These are phyloP conservation scores for Dothidotthia symphoricarpi DNA, from an alignment of 2,329 filamentous ascomycete species.

Conservation along the genomic window DNA sequence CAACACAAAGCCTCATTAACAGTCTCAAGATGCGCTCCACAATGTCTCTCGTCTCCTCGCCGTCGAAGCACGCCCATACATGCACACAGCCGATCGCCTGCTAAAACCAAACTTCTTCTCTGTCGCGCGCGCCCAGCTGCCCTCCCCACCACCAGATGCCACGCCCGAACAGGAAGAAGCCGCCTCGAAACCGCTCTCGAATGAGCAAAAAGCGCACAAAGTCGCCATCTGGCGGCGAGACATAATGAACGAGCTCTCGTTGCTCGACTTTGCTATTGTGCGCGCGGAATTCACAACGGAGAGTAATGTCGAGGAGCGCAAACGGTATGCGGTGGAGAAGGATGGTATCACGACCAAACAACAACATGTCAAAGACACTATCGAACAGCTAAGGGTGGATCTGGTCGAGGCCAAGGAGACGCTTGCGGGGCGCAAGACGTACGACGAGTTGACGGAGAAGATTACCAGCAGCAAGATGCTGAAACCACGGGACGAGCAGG, in stretches of 20 bases:
- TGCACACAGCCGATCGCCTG: conserved; percentile 80
- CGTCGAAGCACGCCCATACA: conserved; percentile 90
- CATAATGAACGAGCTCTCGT: conserved; percentile 80
- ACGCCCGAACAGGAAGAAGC: conserved; percentile 48
- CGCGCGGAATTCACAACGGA: conserved; percentile 84
- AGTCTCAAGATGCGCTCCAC: conserved; percentile 69
- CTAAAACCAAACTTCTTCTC: conserved; percentile 66
- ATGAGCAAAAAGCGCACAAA: conserved; percentile 53
- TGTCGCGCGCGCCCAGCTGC: conserved; percentile 54
- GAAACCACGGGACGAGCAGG: conserved; percentile 80
- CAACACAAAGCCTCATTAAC: neutral
- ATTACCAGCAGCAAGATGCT: conserved; percentile 80
- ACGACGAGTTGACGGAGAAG: conserved; percentile 83
- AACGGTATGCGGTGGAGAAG: conserved; percentile 79
- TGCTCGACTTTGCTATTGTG: conserved; percentile 80
- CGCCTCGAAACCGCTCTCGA: conserved; percentile 46
- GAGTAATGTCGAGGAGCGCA: conserved; percentile 79
- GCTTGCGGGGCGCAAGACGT: conserved; percentile 75
- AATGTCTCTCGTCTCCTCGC: conserved; percentile 75
- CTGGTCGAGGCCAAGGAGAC: conserved; percentile 65
- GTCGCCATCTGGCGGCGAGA: conserved; percentile 76
- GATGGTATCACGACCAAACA: conserved; percentile 75
- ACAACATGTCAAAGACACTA: conserved; percentile 73
- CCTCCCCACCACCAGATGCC: conserved; percentile 66
- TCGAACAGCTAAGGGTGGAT: conserved; percentile 67